Conservation (phyloP, 2,329 filamentous ascomycete genomes). For the Ploettnerulaceae sp. region DNA sequence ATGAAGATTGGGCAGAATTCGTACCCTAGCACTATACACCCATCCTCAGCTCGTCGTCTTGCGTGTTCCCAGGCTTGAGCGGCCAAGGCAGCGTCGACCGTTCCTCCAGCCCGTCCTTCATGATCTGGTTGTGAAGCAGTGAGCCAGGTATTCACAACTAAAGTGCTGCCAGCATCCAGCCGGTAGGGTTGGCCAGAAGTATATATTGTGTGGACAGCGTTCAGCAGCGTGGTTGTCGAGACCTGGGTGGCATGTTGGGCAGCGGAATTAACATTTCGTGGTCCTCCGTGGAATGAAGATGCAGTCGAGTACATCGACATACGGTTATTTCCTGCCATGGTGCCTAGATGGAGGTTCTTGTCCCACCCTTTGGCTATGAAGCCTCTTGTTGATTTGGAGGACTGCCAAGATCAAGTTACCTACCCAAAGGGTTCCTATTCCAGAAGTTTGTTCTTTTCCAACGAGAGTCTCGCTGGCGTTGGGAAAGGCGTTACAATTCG, state of each 20-base stretch:
- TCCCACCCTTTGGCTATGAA: conserved; percentile 16
- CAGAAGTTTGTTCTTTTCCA: background rate
- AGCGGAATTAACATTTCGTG: conserved; percentile 47
- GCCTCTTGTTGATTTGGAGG: conserved; percentile 18
- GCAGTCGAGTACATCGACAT: conserved; percentile 62
- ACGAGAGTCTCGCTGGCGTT: background rate
- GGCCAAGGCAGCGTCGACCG: conserved; percentile 74
- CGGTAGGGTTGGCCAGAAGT: conserved; percentile 75
- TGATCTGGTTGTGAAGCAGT: conserved; percentile 68
- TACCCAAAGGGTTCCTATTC: background rate
- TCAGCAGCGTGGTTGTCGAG: conserved; percentile 88
- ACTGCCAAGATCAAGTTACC: conserved; percentile 11
- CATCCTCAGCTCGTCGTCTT: conserved; percentile 87
- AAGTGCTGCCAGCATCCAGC: conserved; percentile 82
- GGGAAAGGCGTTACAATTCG: background rate
- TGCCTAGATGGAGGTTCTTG: conserved; percentile 14
- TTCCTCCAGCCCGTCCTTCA: conserved; percentile 67
- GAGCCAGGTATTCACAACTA: conserved; percentile 94
- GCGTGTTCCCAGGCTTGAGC: conserved; percentile 94
- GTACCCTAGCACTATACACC: conserved; percentile 84
- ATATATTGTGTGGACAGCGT: conserved; percentile 87
- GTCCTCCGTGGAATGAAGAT: conserved; percentile 54
- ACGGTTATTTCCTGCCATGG: conserved; percentile 33
- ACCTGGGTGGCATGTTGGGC: conserved; percentile 72
- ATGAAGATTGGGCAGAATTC: conserved; percentile 30